A percentile compares a stretch with the other conserved stretches of the same genome.
Conservation (phyloP, 2,329 filamentous ascomycete genomes). For the Scedosporium minutisporum region DNA sequence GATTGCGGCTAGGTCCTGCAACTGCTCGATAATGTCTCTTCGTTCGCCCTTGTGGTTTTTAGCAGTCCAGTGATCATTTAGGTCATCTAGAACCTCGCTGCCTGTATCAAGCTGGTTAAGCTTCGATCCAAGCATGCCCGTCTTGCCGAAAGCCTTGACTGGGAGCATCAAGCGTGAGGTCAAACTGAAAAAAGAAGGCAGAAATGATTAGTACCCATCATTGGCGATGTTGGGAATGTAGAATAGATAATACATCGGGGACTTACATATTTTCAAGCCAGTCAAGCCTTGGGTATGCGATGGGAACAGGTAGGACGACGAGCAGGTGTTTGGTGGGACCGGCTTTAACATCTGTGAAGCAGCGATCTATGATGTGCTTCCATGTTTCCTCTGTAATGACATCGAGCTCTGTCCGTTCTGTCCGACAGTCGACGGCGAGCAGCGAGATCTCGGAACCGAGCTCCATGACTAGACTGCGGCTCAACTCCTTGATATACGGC, state of each 20-base stretch:
- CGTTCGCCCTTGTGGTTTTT: slow-evolving; percentile 90
- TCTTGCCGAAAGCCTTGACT: slow-evolving; percentile 76
- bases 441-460: slow-evolving; percentile 73
- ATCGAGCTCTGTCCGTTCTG: slow-evolving; percentile 76
- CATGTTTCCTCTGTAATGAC: slow-evolving; percentile 74
- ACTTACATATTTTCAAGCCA: slow-evolving; percentile 63
- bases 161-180: slow-evolving; percentile 64
- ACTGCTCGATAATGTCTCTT: slow-evolving; percentile 74
- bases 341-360: slow-evolving; percentile 70
- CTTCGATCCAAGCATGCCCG: slow-evolving; percentile 68
- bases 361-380: slow-evolving; percentile 76
- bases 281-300: slow-evolving; percentile 67
- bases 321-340: slow-evolving; percentile 85
- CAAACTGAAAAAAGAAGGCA: background rate
- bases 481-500: slow-evolving; percentile 81
- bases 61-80: slow-evolving; percentile 96
- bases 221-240: background rate
- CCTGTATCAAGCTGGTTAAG: slow-evolving; percentile 87
- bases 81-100: slow-evolving; percentile 81
- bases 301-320: slow-evolving; percentile 74
- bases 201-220: background rate
- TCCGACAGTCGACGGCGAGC: slow-evolving; percentile 81
- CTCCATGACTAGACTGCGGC: slow-evolving; percentile 76
- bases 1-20: slow-evolving; percentile 87
- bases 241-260: no score